These are phyloP conservation scores for Dentipellis fragilis DNA, from an alignment of 768 basidiomycete genomes.

Conservation along the genomic window DNA sequence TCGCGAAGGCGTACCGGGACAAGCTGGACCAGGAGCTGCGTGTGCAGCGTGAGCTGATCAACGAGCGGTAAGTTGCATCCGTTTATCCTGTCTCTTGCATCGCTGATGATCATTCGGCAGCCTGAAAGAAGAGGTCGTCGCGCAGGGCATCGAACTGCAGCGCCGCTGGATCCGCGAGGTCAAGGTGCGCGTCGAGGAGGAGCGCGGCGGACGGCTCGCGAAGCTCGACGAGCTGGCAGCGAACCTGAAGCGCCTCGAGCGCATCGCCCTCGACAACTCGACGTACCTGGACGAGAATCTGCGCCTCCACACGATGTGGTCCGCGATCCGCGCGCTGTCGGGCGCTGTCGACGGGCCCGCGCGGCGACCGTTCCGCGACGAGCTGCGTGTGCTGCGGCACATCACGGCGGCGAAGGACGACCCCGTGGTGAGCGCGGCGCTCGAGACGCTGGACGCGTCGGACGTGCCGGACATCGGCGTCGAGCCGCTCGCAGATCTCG, in stretches of 20 bases:
- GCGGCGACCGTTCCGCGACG: constrained; percentile 80
- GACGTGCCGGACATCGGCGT: constrained; percentile 75
- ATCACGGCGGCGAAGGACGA: constrained; percentile 66
- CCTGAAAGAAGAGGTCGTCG: constrained; percentile 87
- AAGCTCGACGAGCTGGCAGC: constrained; percentile 91
- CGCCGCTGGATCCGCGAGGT: constrained; percentile 94
- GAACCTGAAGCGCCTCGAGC: constrained; percentile 83
- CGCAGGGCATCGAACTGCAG: constrained; percentile 96
- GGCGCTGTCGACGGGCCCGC: constrained; percentile 52
- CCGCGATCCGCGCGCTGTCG: constrained; percentile 75
- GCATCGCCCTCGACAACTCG: constrained; percentile 86
- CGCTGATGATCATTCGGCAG: constrained; percentile 28
- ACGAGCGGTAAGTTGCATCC: constrained; percentile 64
- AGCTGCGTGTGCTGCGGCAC: constrained; percentile 76
- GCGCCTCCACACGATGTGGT: constrained; percentile 86
- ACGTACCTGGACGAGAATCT: constrained; percentile 88
- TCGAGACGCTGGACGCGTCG: constrained; percentile 58
- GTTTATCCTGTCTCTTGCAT: neutral
- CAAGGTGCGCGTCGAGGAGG: constrained; percentile 91
- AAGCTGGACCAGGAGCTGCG: constrained; percentile 80
- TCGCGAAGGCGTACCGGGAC: constrained; percentile 73
- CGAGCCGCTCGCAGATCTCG: constrained; percentile 82
- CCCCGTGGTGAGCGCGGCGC: constrained; percentile 49
- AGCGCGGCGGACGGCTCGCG: constrained; percentile 89
- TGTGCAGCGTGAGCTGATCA: constrained; percentile 86